Evolutionary conservation across 1,284 basidiomycete genomes (phyloP).

Genomic region (Trametes polyzona): DNA sequence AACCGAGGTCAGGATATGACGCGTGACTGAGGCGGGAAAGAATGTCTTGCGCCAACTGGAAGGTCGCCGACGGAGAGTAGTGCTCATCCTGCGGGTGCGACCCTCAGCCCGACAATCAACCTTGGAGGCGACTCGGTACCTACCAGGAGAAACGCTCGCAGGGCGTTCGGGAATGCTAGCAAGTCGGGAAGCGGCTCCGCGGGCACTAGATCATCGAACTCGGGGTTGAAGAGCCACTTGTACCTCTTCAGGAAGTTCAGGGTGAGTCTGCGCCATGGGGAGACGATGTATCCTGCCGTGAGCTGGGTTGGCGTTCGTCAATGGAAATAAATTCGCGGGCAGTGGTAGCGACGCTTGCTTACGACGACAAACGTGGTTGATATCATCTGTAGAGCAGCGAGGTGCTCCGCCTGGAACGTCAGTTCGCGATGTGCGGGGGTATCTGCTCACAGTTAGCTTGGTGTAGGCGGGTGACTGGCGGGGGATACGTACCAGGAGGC

Average conservation of each 20-base stretch:
- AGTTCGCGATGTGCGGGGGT: constrained; percentile 50
- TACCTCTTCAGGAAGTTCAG: constrained; percentile 65
- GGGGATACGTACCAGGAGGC: constrained; percentile 43
- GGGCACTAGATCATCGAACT: constrained; percentile 32
- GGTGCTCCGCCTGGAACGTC: constrained; percentile 49
- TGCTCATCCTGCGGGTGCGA: constrained; percentile 13
- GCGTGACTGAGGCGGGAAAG: constrained; percentile 7
- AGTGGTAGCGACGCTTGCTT: constrained; percentile 45
- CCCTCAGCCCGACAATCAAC: too few relatives aligned
- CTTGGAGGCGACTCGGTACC: neutral
- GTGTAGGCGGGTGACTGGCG: neutral
- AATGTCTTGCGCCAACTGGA: constrained; percentile 25
- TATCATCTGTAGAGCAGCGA: constrained; percentile 53
- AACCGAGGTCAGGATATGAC: constrained; percentile 15
- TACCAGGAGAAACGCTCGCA: constrained; percentile 19
- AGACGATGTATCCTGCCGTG: constrained; percentile 38
- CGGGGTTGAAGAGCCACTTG: constrained; percentile 71
- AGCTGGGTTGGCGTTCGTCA: constrained; percentile 33
- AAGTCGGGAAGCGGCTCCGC: constrained; percentile 25
- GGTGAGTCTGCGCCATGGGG: constrained; percentile 41
- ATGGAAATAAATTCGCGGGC: neutral
- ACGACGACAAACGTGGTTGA: constrained; percentile 21
- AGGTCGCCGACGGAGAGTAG: constrained; percentile 19
- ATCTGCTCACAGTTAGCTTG: constrained; percentile 36
- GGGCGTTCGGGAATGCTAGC: constrained; percentile 4